phyloP scores from a whole-genome alignment of 192 early-diverging fungal species.

The Coemansia sp. region DNA sequence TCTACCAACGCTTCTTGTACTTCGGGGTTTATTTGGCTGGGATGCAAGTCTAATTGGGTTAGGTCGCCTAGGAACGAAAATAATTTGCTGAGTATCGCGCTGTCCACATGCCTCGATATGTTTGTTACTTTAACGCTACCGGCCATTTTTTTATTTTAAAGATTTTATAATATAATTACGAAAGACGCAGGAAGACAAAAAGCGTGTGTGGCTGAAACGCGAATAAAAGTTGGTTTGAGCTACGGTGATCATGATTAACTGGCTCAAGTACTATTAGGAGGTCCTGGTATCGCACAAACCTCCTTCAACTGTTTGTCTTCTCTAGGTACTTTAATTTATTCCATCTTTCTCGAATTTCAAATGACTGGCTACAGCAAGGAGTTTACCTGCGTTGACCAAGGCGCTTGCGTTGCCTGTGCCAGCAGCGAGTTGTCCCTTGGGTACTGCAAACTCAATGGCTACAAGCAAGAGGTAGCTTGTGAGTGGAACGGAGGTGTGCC shows the following conservation, averaged over 20 bases:
- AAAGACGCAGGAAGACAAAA: conserved; percentile 7
- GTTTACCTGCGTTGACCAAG: conserved; percentile 14
- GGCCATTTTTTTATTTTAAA: no score
- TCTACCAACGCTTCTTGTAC: conserved; percentile 66
- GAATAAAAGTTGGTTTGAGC: not conserved
- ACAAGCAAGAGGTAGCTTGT: conserved; percentile 44
- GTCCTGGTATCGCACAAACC: no score
- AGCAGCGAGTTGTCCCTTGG: not conserved
- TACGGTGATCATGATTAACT: no score
- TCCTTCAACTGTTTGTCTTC: no score
- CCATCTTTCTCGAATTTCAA: no score
- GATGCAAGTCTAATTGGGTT: conserved; percentile 19
- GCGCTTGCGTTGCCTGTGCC: conserved; percentile 17
- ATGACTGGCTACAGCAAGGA: conserved; percentile 29
- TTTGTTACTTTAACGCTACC: conserved; percentile 60
- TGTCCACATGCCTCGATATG: conserved; percentile 62
- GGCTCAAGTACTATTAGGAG: no score
- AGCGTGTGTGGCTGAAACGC: no score
- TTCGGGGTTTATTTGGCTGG: conserved; percentile 45
- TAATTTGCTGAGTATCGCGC: conserved; percentile 57
- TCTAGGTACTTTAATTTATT: conserved; percentile 1
- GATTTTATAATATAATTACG: no score
- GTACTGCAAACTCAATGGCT: conserved; percentile 26
- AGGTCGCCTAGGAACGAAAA: conserved; percentile 66
- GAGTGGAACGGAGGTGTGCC: conserved; percentile 31